Conservation (phyloP, 805 yeast genomes). For the Ogataea thermomethanolica region DNA sequence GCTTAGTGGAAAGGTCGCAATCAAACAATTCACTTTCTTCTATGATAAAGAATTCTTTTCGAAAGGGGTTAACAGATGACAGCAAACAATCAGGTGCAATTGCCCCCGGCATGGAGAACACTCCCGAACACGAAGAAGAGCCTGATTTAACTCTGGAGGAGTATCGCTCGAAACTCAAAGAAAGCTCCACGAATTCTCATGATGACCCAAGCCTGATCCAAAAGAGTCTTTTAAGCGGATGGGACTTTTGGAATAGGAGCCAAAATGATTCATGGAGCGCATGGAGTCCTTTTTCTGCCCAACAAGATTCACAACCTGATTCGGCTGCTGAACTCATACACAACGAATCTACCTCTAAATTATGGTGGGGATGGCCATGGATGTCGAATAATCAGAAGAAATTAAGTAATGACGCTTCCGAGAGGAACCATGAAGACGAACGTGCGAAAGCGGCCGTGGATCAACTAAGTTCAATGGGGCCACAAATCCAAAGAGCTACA, state of each 20-base stretch:
- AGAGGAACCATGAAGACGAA: conserved; percentile 16
- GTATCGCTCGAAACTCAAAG: conserved; percentile 23
- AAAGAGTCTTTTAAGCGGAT: conserved; percentile 4
- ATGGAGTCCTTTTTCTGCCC: conserved; percentile 9
- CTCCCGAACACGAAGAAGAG: conserved; percentile 4
- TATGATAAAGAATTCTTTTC: conserved; percentile 20
- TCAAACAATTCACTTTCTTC: conserved; percentile 22
- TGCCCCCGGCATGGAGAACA: not conserved
- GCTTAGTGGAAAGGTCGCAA: conserved; percentile 16
- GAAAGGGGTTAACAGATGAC: conserved; percentile 9
- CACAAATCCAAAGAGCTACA: conserved; percentile 18
- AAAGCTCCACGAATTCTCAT: conserved; percentile 3
- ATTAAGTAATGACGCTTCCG: conserved; percentile 1
- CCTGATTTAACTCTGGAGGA: conserved; percentile 26
- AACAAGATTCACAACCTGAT: not conserved
- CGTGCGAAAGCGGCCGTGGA: conserved; percentile 24
- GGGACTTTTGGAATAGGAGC: conserved; percentile 3
- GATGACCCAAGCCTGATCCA: not conserved
- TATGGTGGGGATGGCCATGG: conserved; percentile 13
- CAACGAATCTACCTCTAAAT: not conserved
- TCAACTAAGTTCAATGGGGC: conserved; percentile 22
- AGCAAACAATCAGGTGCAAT: not conserved
- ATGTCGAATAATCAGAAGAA: not conserved
- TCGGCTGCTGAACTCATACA: not conserved
- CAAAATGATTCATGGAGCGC: conserved; percentile 9